Evolutionary conservation across 768 basidiomycete species (phyloP).

Genomic region (Naganishia randhawae): DNA sequence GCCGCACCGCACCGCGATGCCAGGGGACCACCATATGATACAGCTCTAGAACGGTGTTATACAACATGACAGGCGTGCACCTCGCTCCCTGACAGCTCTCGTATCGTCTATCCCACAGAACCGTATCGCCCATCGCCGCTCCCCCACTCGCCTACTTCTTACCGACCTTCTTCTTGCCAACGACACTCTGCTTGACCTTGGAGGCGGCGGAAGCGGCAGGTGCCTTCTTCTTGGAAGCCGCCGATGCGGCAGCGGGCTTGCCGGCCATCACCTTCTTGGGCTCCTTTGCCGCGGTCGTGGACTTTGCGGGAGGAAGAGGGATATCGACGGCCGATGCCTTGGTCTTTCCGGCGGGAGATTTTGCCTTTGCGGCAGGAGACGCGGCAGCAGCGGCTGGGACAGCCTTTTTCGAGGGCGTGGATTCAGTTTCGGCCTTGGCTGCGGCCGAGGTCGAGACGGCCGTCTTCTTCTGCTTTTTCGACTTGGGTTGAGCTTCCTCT

Average conservation of each 20-base stretch:
- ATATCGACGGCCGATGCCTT: constrained; percentile 19
- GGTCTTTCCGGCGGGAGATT: constrained; percentile 27
- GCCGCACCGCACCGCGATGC: neutral
- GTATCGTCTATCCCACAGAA: neutral
- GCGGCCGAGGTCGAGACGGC: constrained; percentile 35
- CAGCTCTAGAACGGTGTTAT: constrained; percentile 1
- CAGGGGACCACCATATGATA: neutral
- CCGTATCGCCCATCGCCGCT: neutral
- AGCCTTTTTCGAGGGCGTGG: constrained; percentile 22
- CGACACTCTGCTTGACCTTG: constrained; percentile 32
- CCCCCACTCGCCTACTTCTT: constrained; percentile 17
- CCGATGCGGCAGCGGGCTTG: constrained; percentile 15
- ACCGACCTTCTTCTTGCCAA: constrained; percentile 34
- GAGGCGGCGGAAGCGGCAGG: constrained; percentile 26
- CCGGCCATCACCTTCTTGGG: constrained; percentile 33
- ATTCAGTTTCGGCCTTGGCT: constrained; percentile 24
- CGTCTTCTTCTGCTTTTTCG: constrained; percentile 34
- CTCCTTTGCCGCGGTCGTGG: constrained; percentile 3
- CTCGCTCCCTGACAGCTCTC: no score
- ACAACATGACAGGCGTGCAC: no score
- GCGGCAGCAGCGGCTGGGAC: constrained; percentile 5
- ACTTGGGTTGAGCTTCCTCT: constrained; percentile 37
- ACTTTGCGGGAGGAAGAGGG: constrained; percentile 6
- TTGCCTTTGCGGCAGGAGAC: constrained; percentile 20
- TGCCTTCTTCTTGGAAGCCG: constrained; percentile 28